These are phyloP conservation scores for Aspergillus japonicus DNA, from an alignment of 2,329 filamentous ascomycete species.

Conservation along the genomic window DNA sequence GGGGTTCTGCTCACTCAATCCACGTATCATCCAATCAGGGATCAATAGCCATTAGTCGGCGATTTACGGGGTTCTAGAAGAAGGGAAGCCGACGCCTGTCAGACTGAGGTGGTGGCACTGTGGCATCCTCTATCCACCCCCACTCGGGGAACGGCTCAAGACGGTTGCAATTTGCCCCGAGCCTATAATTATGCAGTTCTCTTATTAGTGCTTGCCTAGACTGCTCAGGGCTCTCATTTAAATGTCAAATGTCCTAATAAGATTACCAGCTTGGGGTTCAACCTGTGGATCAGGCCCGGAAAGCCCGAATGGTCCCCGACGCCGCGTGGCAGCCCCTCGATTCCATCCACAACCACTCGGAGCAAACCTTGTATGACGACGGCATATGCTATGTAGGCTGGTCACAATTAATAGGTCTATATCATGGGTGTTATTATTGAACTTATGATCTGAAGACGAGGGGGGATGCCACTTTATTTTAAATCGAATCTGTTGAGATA, in stretches of 20 bases:
- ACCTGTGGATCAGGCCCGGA: neutral
- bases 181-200: neutral
- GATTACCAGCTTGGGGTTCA: neutral
- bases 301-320: slow-evolving; percentile 3
- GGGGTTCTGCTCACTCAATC: neutral
- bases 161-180: neutral
- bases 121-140: neutral
- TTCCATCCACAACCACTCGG: neutral
- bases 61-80: neutral
- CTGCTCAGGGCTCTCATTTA: neutral
- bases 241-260: neutral
- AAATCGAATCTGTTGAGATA: neutral
- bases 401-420: no score
- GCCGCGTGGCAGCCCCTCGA: neutral
- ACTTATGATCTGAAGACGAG: neutral
- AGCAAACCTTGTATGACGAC: no score
- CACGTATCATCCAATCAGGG: neutral
- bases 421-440: no score
- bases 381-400: neutral
- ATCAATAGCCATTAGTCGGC: neutral
- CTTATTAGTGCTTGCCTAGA: neutral
- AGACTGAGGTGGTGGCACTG: neutral
- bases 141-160: neutral
- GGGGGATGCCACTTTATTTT: no score
- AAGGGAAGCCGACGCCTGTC: neutral